phyloP scores from a whole-genome alignment of 495 filamentous ascomycete genomes.

The Articulospora tetracladia region DNA sequence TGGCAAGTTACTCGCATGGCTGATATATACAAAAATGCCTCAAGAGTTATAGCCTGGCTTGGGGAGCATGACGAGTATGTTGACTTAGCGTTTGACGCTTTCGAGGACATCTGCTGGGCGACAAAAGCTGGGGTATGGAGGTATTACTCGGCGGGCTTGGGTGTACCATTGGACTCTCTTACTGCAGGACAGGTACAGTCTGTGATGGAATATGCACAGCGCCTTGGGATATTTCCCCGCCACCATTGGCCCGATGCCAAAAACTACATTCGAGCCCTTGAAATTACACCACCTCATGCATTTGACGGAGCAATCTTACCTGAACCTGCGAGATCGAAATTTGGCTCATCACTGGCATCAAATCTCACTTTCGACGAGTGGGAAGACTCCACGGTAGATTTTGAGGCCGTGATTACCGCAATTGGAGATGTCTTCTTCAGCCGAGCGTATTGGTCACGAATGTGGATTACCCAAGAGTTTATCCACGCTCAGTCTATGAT shows the following conservation, averaged over 20 bases:
- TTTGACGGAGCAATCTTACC: not conserved
- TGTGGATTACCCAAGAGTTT: not conserved
- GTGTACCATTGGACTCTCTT: not conserved
- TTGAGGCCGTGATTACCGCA: not conserved
- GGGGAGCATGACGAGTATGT: constrained; percentile 17
- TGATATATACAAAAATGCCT: constrained; percentile 20
- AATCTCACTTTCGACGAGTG: not conserved
- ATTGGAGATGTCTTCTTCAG: not conserved
- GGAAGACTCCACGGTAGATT: not conserved
- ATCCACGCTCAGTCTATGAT: not conserved
- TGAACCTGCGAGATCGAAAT: not conserved
- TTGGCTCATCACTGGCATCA: not conserved
- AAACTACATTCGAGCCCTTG: not conserved
- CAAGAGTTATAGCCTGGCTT: constrained; percentile 25
- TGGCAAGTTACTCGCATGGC: constrained; percentile 24
- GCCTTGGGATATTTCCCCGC: too few species aligned
- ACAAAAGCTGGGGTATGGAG: not conserved
- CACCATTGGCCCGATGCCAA: not conserved
- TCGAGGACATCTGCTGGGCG: not conserved
- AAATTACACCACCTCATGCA: not conserved
- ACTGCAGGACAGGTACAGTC: not conserved
- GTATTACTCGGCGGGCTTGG: not conserved
- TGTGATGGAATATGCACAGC: not conserved
- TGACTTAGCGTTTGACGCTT: constrained; percentile 10
- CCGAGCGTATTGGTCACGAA: not conserved